Evolutionary conservation across 352 stramenopile genomes (phyloP).

Genomic region (Phytophthora multivora): DNA sequence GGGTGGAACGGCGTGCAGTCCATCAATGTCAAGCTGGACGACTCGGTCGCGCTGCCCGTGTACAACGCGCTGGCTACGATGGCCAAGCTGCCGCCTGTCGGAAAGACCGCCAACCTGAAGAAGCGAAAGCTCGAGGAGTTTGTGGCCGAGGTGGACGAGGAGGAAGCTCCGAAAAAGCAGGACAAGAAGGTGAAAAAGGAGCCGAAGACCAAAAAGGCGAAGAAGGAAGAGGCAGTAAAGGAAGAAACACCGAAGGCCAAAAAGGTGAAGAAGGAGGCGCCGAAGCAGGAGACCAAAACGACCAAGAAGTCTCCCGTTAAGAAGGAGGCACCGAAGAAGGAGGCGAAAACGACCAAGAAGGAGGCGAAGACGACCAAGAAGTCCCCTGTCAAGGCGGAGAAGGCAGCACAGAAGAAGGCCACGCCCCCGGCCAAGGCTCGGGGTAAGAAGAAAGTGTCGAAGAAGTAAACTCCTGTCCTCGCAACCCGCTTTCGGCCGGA

Average conservation of each 20-base stretch:
- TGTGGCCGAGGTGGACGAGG: constrained; percentile 24
- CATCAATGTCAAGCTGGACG: constrained; percentile 91
- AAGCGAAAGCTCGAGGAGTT: constrained; percentile 75
- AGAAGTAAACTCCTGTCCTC: constrained; percentile 30
- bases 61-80: constrained; percentile 84
- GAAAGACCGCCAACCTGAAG: constrained; percentile 54
- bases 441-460: constrained; percentile 34
- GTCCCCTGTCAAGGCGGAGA: constrained; percentile 2
- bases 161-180: constrained; percentile 29
- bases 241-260: constrained; percentile 12
- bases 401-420: constrained; percentile 12
- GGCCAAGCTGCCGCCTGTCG: constrained; percentile 62
- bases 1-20: constrained; percentile 93
- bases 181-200: constrained; percentile 23
- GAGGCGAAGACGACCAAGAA: not conserved
- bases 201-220: constrained; percentile 33
- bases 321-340: constrained; percentile 16
- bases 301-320: no score
- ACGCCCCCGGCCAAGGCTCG: constrained; percentile 20
- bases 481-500: constrained; percentile 9
- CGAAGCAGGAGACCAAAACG: constrained; percentile 13
- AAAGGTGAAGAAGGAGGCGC: constrained; percentile 23
- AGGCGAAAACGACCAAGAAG: constrained; percentile 16
- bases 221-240: constrained; percentile 33
- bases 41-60: constrained; percentile 90